Evolutionary conservation across 2,329 filamentous ascomycete genomes (phyloP).

Genomic region (Sordariomycetes sp.): DNA sequence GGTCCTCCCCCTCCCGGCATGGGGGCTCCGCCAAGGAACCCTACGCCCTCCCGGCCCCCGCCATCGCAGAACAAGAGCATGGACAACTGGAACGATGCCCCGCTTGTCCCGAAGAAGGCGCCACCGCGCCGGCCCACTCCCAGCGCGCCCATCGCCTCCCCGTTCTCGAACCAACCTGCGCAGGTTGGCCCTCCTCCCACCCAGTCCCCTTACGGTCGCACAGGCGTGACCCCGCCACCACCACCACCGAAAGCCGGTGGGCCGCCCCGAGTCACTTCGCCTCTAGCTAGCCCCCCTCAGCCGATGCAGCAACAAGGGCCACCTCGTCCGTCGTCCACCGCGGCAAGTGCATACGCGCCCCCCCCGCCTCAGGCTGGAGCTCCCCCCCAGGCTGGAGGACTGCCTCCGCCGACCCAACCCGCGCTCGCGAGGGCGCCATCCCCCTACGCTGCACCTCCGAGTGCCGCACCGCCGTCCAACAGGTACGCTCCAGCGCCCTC

Average conservation of each 20-base stretch:
- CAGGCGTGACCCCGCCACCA: conserved; percentile 58
- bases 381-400: conserved; percentile 51
- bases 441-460: conserved; percentile 70
- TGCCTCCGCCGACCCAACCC: conserved; percentile 50
- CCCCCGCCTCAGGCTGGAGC: conserved; percentile 39
- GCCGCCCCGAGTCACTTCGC: conserved; percentile 62
- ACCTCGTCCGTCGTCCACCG: conserved; percentile 9
- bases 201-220: conserved; percentile 47
- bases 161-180: conserved; percentile 59
- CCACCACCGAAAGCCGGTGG: conserved; percentile 75
- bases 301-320: conserved; percentile 24
- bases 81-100: conserved; percentile 90
- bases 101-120: conserved; percentile 63
- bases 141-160: conserved; percentile 58
- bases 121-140: conserved; percentile 66
- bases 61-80: conserved; percentile 61
- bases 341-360: conserved; percentile 27
- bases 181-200: conserved; percentile 45
- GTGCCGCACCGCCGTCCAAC: conserved; percentile 59
- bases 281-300: conserved; percentile 47
- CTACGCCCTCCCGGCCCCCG: conserved; percentile 57
- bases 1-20: conserved; percentile 16
- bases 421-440: conserved; percentile 66
- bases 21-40: conserved; percentile 40
- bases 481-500: conserved; percentile 65